Conservation (phyloP, 139 green algal species). For the Closterium sp. region DNA sequence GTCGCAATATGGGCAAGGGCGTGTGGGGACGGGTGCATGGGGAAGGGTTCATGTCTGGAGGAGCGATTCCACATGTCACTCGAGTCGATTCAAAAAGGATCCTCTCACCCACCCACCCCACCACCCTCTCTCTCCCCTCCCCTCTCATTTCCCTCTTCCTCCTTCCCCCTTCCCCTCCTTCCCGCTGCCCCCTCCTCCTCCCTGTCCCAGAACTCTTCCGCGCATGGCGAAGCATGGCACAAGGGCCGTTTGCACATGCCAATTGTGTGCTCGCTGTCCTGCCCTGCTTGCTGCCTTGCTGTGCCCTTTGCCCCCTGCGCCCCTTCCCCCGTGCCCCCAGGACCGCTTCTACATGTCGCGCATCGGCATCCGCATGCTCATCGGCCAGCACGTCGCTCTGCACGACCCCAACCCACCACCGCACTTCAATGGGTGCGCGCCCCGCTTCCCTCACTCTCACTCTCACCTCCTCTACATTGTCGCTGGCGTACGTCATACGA, state of each 20-base stretch:
- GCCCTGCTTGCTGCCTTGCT: not conserved
- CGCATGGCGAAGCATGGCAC: too few relatives aligned
- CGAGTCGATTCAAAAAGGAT: too few relatives aligned
- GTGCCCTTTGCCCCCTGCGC: too few relatives aligned
- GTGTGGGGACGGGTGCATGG: not conserved
- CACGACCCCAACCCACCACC: constrained; percentile 58
- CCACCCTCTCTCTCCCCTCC: too few relatives aligned
- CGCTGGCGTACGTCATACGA: too few relatives aligned
- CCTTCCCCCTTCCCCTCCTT: constrained; percentile 7
- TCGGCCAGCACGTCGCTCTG: constrained; percentile 59
- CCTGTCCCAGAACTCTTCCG: too few relatives aligned
- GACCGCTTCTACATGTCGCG: constrained; percentile 95
- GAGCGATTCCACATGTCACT: too few relatives aligned
- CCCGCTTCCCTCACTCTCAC: not conserved
- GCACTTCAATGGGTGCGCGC: constrained; percentile 68
- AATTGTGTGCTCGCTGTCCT: too few relatives aligned
- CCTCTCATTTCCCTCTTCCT: not conserved
- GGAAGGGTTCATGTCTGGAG: too few relatives aligned
- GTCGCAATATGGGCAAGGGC: not conserved
- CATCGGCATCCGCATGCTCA: constrained; percentile 98
- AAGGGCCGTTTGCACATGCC: too few relatives aligned
- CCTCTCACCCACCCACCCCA: too few relatives aligned
- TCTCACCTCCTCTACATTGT: not conserved
- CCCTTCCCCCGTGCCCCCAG: not conserved
- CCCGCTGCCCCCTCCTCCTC: not conserved